These are phyloP conservation scores for Epithemia pelagica DNA, from an alignment of 108 stramenopile genomes.

Conservation along the genomic window DNA sequence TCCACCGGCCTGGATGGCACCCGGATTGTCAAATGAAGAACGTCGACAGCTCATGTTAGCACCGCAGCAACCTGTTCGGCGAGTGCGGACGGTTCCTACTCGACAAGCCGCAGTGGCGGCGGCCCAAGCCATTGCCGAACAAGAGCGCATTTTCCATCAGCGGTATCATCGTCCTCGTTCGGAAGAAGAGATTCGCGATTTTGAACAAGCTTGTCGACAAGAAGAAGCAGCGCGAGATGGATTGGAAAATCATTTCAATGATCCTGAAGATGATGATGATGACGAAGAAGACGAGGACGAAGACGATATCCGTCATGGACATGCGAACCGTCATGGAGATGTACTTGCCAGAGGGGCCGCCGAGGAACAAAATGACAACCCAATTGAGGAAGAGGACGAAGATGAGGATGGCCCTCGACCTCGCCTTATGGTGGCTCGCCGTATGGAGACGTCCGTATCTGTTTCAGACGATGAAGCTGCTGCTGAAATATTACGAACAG, in stretches of 20 bases:
- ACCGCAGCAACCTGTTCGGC: neutral
- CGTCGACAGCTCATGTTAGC: neutral
- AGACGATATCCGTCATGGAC: neutral
- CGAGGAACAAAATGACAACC: neutral
- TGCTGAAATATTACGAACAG: neutral
- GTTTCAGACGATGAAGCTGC: conserved; percentile 40
- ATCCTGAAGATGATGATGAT: neutral
- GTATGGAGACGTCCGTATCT: conserved; percentile 21
- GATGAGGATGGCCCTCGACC: neutral
- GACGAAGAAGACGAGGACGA: neutral
- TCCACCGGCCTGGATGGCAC: too few relatives aligned
- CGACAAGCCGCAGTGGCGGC: neutral
- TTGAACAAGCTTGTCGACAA: neutral
- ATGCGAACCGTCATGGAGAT: too few relatives aligned
- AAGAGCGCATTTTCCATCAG: neutral
- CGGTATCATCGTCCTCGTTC: neutral
- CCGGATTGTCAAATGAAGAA: neutral
- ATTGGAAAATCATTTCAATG: neutral
- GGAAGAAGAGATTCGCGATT: neutral
- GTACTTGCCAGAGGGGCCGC: neutral
- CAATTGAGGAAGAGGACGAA: neutral
- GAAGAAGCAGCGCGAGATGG: neutral
- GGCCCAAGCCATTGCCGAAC: neutral
- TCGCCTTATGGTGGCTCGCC: neutral
- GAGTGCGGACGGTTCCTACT: neutral